Base-by-base conservation (phyloP, 2,329 filamentous ascomycete species). In the Albifimbria verrucaria region DNA sequence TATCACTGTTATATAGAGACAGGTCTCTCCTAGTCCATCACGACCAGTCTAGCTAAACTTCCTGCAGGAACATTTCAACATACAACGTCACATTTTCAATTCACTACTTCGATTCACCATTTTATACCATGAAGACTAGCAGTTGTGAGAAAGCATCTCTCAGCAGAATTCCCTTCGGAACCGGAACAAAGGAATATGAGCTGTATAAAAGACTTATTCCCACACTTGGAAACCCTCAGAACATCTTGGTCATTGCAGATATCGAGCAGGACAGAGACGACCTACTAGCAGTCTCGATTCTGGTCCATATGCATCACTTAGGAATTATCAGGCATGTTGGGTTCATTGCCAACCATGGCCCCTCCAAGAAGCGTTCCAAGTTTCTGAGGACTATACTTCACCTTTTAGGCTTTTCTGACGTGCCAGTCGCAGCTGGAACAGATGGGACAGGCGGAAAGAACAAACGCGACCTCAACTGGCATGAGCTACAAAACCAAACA, bases 401-500 rank as follows among this genome's bases (percentile, higher is more conserved):
- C 21, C 41, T 43, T 43, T 43, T n/a, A 20, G 15, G 12, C 21
- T 43, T 7, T 43, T 43, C 21, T 20, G 41, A 43, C 41, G 21
- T 43, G 15, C 41, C 41, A 43, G 41, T 43, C 21, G 41, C 41
- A 43, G 41, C 41, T 43, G 41, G 41, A 43, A 43, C 41, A 43
- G 41, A 43, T 43, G 41, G 41, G 18, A 43, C 41, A 20, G 41
- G 41, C 21, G 41, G 41, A 43, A 43, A 18, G 41, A 20, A 43
- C 12, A 43, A 43, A 43, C 41, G 41, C 41, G 18, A 43, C 9
- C 41, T 43, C 41, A n/a, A n/a, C n/a, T n/a, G n/a, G n/a, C n/a
- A n/a, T n/a, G n/a, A n/a, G n/a, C n/a, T n/a, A n/a, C n/a, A 43
- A 43, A 43, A 43, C 41, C 41, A 20, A 43, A 43, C 41, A 43